These are phyloP conservation scores for Rhodamnia argentea DNA, from an alignment of 345 rosid species.

Conservation along the genomic window DNA sequence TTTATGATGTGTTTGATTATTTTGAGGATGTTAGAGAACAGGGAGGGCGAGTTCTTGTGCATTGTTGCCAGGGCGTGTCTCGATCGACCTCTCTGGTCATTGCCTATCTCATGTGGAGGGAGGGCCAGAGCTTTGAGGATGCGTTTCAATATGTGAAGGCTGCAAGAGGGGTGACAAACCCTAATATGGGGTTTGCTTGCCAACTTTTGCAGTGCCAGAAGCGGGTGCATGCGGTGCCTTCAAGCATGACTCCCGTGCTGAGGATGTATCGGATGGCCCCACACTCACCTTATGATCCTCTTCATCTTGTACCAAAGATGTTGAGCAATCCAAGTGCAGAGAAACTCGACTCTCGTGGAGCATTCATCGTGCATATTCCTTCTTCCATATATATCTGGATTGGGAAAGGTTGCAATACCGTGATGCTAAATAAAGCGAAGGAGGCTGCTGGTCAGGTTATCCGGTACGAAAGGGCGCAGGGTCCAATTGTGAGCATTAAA, in stretches of 20 bases:
- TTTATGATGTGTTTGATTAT: slow-evolving; percentile 72
- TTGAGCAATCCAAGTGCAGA: slow-evolving; percentile 23
- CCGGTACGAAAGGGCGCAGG: slow-evolving; percentile 48
- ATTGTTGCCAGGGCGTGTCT: slow-evolving; percentile 67
- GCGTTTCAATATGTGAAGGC: slow-evolving; percentile 67
- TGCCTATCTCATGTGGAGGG: slow-evolving; percentile 75
- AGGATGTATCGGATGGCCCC: slow-evolving; percentile 68
- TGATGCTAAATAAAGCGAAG: slow-evolving; percentile 40
- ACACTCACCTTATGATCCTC: slow-evolving; percentile 65
- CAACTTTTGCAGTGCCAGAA: slow-evolving; percentile 76
- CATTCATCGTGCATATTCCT: slow-evolving; percentile 51
- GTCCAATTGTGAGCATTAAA: slow-evolving; percentile 27
- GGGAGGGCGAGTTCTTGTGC: slow-evolving; percentile 58
- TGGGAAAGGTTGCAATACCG: slow-evolving; percentile 33
- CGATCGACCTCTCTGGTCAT: slow-evolving; percentile 61
- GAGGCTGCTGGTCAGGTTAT: slow-evolving; percentile 62
- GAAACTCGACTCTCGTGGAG: slow-evolving; percentile 64
- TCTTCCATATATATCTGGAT: slow-evolving; percentile 49
- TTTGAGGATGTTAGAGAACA: slow-evolving; percentile 70
- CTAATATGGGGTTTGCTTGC: slow-evolving; percentile 71
- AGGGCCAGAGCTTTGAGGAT: slow-evolving; percentile 66
- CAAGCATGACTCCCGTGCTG: slow-evolving; percentile 44
- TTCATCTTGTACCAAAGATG: slow-evolving; percentile 69
- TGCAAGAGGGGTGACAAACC: slow-evolving; percentile 62
- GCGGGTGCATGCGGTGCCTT: slow-evolving; percentile 57